Conservation (phyloP, 305 asterid species). For the Fraxinus latifolia region DNA sequence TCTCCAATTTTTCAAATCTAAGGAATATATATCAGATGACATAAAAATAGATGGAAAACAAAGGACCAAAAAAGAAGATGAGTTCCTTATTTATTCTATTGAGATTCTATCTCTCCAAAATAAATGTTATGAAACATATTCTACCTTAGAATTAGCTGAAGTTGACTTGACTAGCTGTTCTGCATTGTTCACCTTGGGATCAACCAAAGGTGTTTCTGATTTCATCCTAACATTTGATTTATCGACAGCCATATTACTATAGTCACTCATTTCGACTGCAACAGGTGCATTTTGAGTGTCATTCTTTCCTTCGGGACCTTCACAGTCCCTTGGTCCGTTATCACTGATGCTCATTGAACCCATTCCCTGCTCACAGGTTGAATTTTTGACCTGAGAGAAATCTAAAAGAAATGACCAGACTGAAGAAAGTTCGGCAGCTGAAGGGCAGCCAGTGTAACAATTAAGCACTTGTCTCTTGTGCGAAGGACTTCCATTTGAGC, state of each 20-base stretch:
- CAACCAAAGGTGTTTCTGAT: conserved; percentile 21
- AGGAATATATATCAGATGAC: neutral
- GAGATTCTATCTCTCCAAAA: neutral
- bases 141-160: conserved; percentile 43
- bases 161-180: conserved; percentile 32
- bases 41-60: neutral
- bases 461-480: conserved; percentile 51
- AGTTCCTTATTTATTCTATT: neutral
- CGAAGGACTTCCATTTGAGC: conserved; percentile 32
- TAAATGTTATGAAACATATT: neutral
- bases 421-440: conserved; percentile 50
- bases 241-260: conserved; percentile 23
- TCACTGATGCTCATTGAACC: conserved; percentile 45
- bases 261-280: conserved; percentile 25
- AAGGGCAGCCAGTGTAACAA: conserved; percentile 63
- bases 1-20: neutral
- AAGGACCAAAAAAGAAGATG: neutral
- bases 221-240: conserved; percentile 34
- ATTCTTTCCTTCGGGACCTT: conserved; percentile 29
- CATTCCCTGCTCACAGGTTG: conserved; percentile 38
- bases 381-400: conserved; percentile 31
- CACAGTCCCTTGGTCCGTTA: conserved; percentile 24
- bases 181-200: conserved; percentile 5
- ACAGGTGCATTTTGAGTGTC: conserved; percentile 26
- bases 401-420: conserved; percentile 55